phyloP scores from a whole-genome alignment of 78 protist species.

The Dictyostelium intermedium region DNA sequence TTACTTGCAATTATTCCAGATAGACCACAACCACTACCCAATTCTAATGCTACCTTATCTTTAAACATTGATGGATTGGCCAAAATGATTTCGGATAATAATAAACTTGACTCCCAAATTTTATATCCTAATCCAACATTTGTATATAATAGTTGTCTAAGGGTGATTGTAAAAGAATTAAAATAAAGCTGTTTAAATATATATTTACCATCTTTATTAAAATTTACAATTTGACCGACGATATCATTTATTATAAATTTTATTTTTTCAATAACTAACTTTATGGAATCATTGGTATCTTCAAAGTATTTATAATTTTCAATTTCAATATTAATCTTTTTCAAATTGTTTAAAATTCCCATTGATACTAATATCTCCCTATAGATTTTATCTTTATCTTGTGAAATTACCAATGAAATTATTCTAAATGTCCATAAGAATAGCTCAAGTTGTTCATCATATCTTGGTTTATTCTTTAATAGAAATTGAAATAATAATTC shows the following conservation, averaged over 20 bases:
- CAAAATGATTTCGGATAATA: background rate
- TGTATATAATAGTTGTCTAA: background rate
- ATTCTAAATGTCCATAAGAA: background rate
- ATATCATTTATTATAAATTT: background rate
- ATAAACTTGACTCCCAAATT: background rate
- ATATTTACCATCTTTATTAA: background rate
- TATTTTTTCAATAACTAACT: background rate
- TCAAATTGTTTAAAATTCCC: background rate
- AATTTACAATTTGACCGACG: background rate
- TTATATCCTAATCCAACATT: background rate
- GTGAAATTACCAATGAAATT: background rate
- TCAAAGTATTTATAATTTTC: background rate
- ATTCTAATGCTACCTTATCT: background rate
- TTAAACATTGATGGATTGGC: background rate
- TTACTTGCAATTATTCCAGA: background rate
- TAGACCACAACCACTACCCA: background rate
- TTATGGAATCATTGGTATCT: background rate
- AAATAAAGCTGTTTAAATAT: background rate
- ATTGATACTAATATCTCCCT: background rate
- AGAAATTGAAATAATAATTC: background rate
- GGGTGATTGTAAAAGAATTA: background rate
- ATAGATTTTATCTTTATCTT: background rate
- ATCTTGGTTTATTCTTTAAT: background rate
- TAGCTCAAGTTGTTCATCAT: background rate
- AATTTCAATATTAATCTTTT: background rate